phyloP scores from a whole-genome alignment of 257 asterid species.

The Petunia axillaris region DNA sequence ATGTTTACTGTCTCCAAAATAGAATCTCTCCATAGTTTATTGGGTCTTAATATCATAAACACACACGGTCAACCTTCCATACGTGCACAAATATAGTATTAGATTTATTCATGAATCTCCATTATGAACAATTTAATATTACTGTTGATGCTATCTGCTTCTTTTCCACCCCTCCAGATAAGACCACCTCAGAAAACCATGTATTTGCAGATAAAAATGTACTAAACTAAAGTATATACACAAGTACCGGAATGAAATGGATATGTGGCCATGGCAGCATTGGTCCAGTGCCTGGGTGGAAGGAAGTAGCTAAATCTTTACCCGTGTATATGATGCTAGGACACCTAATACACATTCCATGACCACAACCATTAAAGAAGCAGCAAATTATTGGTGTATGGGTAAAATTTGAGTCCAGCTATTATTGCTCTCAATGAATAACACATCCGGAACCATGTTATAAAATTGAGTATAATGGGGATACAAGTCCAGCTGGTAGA shows the following conservation, averaged over 20 bases:
- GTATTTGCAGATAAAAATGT: neutral
- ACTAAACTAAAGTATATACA: neutral
- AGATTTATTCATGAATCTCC: conserved; percentile 11
- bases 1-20: too few relatives aligned
- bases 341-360: neutral
- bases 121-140: neutral
- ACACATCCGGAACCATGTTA: too few relatives aligned
- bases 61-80: conserved; percentile 24
- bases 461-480: too few relatives aligned
- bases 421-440: too few relatives aligned
- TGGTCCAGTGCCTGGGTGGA: neutral
- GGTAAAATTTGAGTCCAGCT: too few relatives aligned
- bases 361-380: conserved; percentile 17
- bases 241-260: too few relatives aligned
- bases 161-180: conserved; percentile 9
- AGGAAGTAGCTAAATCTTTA: neutral
- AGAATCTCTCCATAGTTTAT: too few relatives aligned
- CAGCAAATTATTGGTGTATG: neutral
- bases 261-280: neutral
- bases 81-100: conserved; percentile 23
- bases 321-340: neutral
- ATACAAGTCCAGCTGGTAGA: too few relatives aligned
- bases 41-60: too few relatives aligned
- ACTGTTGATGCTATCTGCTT: neutral
- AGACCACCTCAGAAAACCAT: conserved; percentile 25